These are phyloP conservation scores for Botrytis fabae DNA, from an alignment of 2,329 filamentous ascomycete genomes.

Conservation along the genomic window DNA sequence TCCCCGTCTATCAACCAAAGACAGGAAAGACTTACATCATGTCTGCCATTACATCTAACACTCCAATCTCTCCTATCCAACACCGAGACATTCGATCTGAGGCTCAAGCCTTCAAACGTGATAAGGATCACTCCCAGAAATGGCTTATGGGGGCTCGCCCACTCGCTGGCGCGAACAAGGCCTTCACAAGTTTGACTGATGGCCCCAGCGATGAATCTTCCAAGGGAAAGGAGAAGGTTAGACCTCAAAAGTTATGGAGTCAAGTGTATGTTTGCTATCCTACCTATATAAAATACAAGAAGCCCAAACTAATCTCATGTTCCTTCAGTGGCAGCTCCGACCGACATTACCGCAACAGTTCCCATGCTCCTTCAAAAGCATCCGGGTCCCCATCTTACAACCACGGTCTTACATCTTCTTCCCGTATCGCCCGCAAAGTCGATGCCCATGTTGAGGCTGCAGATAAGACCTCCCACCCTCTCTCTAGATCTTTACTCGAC, in stretches of 20 bases:
- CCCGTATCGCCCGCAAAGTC: conserved; percentile 32
- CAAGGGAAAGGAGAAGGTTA: conserved; percentile 32
- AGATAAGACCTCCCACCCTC: conserved; percentile 28
- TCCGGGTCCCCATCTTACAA: conserved; percentile 30
- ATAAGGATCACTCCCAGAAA: conserved; percentile 38
- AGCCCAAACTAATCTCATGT: conserved; percentile 8
- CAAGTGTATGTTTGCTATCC: conserved; percentile 26
- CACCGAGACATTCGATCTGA: conserved; percentile 39
- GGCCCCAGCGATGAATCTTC: conserved; percentile 9
- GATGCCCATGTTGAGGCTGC: conserved; percentile 33
- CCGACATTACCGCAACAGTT: conserved; percentile 33
- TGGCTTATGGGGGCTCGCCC: conserved; percentile 36
- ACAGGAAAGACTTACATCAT: conserved; percentile 14
- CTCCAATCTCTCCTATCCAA: conserved; percentile 30
- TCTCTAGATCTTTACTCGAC: conserved; percentile 39
- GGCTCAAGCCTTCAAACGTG: conserved; percentile 37
- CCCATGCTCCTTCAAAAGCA: conserved; percentile 27
- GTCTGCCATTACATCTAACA: conserved; percentile 38
- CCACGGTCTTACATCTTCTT: conserved; percentile 18
- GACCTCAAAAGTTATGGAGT: conserved; percentile 34
- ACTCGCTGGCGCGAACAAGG: conserved; percentile 26
- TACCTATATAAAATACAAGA: conserved; percentile 4
- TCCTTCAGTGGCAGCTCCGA: conserved; percentile 35
- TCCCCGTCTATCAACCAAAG: conserved; percentile 1
- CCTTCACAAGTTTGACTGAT: conserved; percentile 12